Base-by-base conservation (phyloP, 768 basidiomycete genomes). In the Fomitopsis pulvina region DNA sequence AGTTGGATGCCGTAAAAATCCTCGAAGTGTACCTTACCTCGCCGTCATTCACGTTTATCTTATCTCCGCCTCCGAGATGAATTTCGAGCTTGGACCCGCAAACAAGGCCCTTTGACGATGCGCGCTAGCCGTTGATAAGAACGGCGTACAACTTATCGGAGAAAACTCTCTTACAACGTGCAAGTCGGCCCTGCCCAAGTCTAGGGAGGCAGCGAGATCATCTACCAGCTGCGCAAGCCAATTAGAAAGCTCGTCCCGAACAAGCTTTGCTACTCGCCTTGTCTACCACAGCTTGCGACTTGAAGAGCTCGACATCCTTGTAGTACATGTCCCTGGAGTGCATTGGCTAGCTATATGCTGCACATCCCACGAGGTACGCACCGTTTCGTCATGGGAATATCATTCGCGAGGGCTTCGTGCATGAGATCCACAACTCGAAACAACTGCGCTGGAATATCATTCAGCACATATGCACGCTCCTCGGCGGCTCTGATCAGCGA, bases 71-170 rank as follows among this genome's bases (percentile, higher is more conserved):
- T 16, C 68, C 55, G 12, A 94, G 70, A 42, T 74, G 68, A 8
- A 95, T 77, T 0, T 57, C 63, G 14, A 94, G 63, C 11, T 76
- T 75, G 9, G 76, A 71, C 2, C 92, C 90, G 47, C 81, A 83
- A 37, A 96, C 70, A 18, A 97, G 78, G 0, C 95, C 95, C 66
- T 97, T 97, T 0, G 89, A 79, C 0, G 92, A 80, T 1, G 94
- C 93, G 32, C 90, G 79, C 92, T 96, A 47, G 25, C 10, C 9
- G 1, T 28, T 2, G 14, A n/a, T 8, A 16, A 37, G 7, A n/a
- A 29, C 16, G 47, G 28, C 18, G 54, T 44, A n/a, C 12, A 11
- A 20, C 18, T 2, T 20, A 18, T 37, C 9, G 18, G 20, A 20
- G 3, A 51, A 18, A 25, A 28, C 10, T 12, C 51, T 61, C 75